Base-by-base conservation (phyloP, 2,329 filamentous ascomycete species). In the Anthostomella pinea region DNA sequence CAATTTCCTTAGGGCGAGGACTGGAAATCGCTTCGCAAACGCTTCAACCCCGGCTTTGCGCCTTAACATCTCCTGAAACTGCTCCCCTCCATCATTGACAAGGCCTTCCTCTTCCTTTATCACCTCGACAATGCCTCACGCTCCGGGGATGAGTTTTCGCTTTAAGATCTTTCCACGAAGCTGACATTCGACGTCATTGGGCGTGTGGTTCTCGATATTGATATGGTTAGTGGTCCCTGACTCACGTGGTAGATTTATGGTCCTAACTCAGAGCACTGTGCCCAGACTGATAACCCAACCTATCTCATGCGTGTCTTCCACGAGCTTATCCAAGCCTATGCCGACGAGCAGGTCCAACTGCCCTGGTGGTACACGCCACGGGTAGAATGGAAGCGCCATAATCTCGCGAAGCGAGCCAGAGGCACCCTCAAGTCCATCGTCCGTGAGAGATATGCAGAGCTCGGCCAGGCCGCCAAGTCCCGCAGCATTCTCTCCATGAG, bases 401-500 rank as follows among this genome's bases (percentile, higher is more conserved):
- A 18, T 20, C 28, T 50, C 3, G 38, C 37, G 3, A 31, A 37
- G 8, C 32, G 39, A 6, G 45, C 62, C 34, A 44, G 56, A 23
- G 16, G 7, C 1, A 35, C 49, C 8, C 37, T 62, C 9, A 41
- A 44, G n/a, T 29, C 30, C 14, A 48, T 60, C n/a, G 48, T 63
- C 24, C 47, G 35, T 8, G 33, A 43, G 14, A 59, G 58, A 34
- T 46, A 46, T 19, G 38, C 45, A 1, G 47, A 41, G 6, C 18
- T 42, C 19, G 33, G 43, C 20, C 6, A 15, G 6, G 11, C n/a
- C 10, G 26, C 21, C 3, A 43, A 46, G 14, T 46, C 46, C 2
- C 57, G 61, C 29, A 62, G 58, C 33, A 49, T 67, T 5, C 48
- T 66, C 14, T 50, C 53, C 1, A 49, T 67, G 3, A 59, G 56